phyloP scores from a whole-genome alignment of 306 rosid genomes.

The Sesbania bispinosa region DNA sequence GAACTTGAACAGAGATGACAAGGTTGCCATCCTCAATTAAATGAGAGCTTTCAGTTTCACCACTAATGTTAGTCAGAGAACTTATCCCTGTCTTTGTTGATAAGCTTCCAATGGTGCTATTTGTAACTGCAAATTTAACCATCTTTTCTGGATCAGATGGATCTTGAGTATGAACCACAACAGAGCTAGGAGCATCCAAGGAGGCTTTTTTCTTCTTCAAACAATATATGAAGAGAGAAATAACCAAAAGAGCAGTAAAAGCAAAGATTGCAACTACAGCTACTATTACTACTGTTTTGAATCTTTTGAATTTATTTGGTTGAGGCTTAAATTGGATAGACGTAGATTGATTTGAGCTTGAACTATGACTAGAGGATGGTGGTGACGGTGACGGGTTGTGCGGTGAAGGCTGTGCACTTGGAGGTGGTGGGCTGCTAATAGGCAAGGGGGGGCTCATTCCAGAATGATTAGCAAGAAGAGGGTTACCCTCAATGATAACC shows the following conservation, averaged over 20 bases:
- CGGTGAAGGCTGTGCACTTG: slow-evolving; percentile 31
- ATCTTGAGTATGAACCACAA: slow-evolving; percentile 52
- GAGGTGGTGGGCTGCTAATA: slow-evolving; percentile 30
- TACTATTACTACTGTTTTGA: slow-evolving; percentile 22
- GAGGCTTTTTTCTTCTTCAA: slow-evolving; percentile 40
- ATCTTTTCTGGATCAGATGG: slow-evolving; percentile 44
- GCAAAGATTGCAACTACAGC: slow-evolving; percentile 31
- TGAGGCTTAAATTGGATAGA: slow-evolving; percentile 24
- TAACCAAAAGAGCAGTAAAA: slow-evolving; percentile 24
- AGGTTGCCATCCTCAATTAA: slow-evolving; percentile 45
- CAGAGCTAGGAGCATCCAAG: slow-evolving; percentile 29
- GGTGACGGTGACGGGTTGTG: slow-evolving; percentile 4
- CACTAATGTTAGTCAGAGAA: slow-evolving; percentile 41
- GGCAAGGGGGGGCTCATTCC: slow-evolving; percentile 38
- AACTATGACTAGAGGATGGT: slow-evolving; percentile 8
- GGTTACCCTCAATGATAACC: slow-evolving; percentile 50
- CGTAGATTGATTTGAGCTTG: slow-evolving; percentile 25
- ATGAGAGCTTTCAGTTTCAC: slow-evolving; percentile 46
- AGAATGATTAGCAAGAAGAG: slow-evolving; percentile 42
- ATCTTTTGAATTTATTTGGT: slow-evolving; percentile 17
- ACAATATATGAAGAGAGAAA: slow-evolving; percentile 36
- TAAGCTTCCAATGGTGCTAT: slow-evolving; percentile 38
- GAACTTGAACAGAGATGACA: slow-evolving; percentile 55
- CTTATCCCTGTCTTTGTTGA: slow-evolving; percentile 48
- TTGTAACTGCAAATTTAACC: slow-evolving; percentile 46